phyloP scores from a whole-genome alignment of 23 red algal species.

The Agarophyton chilense region DNA sequence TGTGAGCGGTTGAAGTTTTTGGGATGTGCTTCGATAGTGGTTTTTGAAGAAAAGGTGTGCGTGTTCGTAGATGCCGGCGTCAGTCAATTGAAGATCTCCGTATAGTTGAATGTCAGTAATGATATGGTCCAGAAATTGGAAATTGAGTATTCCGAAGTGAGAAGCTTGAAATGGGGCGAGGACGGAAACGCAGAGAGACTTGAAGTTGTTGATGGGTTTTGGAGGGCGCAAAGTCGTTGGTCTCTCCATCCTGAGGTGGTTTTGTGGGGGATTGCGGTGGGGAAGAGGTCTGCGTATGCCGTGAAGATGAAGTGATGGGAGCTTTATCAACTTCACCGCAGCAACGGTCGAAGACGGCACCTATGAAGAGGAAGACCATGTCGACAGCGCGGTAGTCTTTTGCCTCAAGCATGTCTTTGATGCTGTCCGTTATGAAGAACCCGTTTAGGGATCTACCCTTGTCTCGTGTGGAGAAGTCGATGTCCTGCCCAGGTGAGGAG shows the following conservation, averaged over 20 bases:
- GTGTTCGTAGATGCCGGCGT: conserved; percentile 35
- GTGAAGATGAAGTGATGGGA: not conserved
- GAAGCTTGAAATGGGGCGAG: no score
- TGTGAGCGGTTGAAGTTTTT: no score
- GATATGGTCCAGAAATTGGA: no score
- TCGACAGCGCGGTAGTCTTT: no score
- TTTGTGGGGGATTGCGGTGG: not conserved
- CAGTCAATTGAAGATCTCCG: conserved; percentile 6
- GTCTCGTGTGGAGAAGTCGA: conserved; percentile 16
- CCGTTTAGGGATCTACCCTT: not conserved
- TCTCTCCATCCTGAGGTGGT: not conserved
- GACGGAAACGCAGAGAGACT: no score
- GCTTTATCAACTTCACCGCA: not conserved
- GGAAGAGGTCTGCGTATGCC: conserved; percentile 21
- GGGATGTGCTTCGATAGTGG: no score
- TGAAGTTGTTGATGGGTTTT: not conserved
- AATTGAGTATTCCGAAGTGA: no score
- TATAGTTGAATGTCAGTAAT: not conserved
- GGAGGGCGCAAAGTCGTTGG: not conserved
- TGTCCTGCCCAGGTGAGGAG: not conserved
- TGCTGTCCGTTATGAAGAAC: no score
- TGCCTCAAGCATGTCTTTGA: no score
- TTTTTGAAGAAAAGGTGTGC: no score
- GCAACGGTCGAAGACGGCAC: conserved; percentile 25
- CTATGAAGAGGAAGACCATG: conserved; percentile 43